Evolutionary conservation across 371 early-diverging fungal genomes (phyloP), one percentile per base, ranked within the genome.

Genomic region (Apophysomyces elegans): DNA sequence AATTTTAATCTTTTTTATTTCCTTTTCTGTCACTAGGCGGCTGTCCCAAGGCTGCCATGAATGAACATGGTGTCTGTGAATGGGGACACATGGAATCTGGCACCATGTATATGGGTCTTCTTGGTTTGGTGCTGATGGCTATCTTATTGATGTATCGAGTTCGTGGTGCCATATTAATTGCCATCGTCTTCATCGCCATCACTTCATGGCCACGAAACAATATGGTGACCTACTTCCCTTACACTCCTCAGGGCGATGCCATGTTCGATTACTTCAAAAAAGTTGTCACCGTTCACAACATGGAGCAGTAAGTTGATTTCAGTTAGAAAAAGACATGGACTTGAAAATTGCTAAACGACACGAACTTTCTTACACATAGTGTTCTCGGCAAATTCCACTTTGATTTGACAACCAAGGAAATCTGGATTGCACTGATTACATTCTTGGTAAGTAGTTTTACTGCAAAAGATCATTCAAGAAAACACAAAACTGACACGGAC

Each of bases 401-500:
- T 64, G 83, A 90, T 56, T 59, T 90, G 45, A 65, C 76, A 2
- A 71, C 81, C 37, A 82, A 86, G 45, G 86, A 90, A 39, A 80
- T 91, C 41, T 93, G 93, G 93, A 77, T 91, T 62, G 91, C 92
- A 11, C 76, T 93, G 64, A 84, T 93, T 59, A 93, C 92, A 0
- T 89, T 93, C 73, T 73, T 92, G 69, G 69, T 69, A 68, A 18
- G 71, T 26, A 26, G 32, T 3, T 26, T 26, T 1, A 26, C 32
- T 93, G 26, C 26, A 26, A 26, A 26, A 26, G 1, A 1, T 26
- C 26, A 26, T 26, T 26, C 1, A 26, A 26, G 1, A 1, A 26
- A 26, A 26, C 26, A 92, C 69, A 87, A 90, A 61, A 92, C 92
- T 2, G 16, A 91, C 90, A 26, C 13, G 8, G 18, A 16, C 1